Evolutionary conservation across 441 rosid species (phyloP).

Genomic region (Arabidopsis hybrid): DNA sequence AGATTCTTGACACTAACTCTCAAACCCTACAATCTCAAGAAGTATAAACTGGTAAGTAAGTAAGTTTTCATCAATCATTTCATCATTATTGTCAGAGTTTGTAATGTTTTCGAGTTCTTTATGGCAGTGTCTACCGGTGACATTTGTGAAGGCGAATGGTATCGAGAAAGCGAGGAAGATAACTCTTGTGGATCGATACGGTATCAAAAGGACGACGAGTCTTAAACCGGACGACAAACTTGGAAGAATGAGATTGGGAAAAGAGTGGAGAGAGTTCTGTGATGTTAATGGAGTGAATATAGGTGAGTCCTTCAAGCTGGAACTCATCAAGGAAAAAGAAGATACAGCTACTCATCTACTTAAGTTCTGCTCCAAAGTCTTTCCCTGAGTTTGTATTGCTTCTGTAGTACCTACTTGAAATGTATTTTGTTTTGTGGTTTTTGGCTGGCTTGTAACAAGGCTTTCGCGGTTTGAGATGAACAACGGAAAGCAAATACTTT

Average conservation of each 20-base stretch:
- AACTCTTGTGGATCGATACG: constrained; percentile 26
- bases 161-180: background rate
- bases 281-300: constrained; percentile 22
- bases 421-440: background rate
- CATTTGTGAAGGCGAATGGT: constrained; percentile 27
- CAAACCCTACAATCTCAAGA: background rate
- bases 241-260: constrained; percentile 30
- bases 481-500: background rate
- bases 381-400: background rate
- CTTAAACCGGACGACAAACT: background rate
- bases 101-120: background rate
- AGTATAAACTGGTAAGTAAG: background rate
- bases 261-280: constrained; percentile 37
- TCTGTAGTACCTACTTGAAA: background rate
- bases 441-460: constrained; percentile 14
- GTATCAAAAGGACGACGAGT: background rate
- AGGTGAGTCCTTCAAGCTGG: constrained; percentile 25
- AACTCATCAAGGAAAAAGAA: constrained; percentile 15
- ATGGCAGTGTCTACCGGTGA: constrained; percentile 22
- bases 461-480: background rate
- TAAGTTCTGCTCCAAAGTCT: constrained; percentile 31
- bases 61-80: constrained; percentile 2
- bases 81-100: background rate
- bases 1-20: constrained; percentile 37
- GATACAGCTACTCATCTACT: constrained; percentile 23